Evolutionary conservation across 2,329 filamentous ascomycete genomes (phyloP), one percentile per base, ranked within the genome.

Genomic region (Metarhizium robertsii): DNA sequence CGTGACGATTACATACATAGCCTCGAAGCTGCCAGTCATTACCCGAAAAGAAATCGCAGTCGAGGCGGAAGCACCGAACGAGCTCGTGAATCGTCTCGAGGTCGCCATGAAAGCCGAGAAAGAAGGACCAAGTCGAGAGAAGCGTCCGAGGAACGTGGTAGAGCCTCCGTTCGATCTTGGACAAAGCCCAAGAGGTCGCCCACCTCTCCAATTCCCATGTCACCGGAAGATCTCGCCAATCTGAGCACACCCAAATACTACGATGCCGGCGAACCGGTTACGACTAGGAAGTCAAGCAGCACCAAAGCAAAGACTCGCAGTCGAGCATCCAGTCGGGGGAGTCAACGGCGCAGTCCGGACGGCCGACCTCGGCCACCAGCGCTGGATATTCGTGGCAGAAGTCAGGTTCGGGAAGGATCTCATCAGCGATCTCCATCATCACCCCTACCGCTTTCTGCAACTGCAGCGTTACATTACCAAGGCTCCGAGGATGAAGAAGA

Each of bases 121-220:
- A 67, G 72, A 61, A 77, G 77, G 52, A 73, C 75, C 29, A 78
- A 78, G 61, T 73, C 76, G 11, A 78, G 85, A 25, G 86, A 88
- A 18, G 69, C 70, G 11, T 90, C 89, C 0, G 81, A 86, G 60
- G 86, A 87, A 46, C 84, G 88, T 56, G 88, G 88, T 20, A 81
- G 88, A 59, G 79, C 79, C 29, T 74, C 79, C 13, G 78, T 81
- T 48, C 81, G 86, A 25, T 86, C 85, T 60, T 90, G 78, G 56
- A 72, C 87, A 59, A 87, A 84, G 65, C 83, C 87, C 18, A 95
- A 96, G 71, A 80, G 88, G 25, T 96, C 92, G 1, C 92, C 92
- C 1, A 95, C 90, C 2, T 96, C 92, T 0, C 92, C 92, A 0
- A 80, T 96, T 2, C 90, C 92, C 3, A 96, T 96, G 92, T 95